Percentiles rank a stretch among this genome's conserved stretches.
These are phyloP conservation scores for Dryadomyces sulphureus DNA, from an alignment of 2,329 filamentous ascomycete genomes.

Conservation along the genomic window DNA sequence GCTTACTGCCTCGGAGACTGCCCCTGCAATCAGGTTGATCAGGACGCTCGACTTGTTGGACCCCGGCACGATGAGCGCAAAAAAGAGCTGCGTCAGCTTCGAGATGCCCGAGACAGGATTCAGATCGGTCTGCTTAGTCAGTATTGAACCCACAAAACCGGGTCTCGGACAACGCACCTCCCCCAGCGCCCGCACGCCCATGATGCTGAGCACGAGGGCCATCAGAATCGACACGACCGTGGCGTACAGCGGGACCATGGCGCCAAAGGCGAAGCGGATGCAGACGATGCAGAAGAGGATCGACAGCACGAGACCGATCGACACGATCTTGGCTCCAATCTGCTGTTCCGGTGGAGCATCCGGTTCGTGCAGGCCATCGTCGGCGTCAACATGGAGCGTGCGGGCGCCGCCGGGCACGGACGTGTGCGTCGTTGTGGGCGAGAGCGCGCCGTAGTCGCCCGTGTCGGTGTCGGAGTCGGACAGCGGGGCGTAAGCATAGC, in stretches of 20 bases:
- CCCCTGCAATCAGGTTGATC: conserved; percentile 88
- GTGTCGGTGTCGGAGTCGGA: conserved; percentile 9
- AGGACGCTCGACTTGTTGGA: conserved; percentile 74
- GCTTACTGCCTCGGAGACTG: conserved; percentile 36
- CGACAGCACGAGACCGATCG: conserved; percentile 61
- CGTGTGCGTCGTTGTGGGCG: too few relatives aligned
- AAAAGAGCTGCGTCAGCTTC: conserved; percentile 91
- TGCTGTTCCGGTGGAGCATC: conserved; percentile 79
- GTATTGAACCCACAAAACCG: not conserved
- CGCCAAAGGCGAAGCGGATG: conserved; percentile 70
- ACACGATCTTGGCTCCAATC: conserved; percentile 56
- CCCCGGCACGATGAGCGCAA: conserved; percentile 75
- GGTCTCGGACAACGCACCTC: conserved; percentile 24
- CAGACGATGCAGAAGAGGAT: conserved; percentile 66
- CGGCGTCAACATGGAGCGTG: too few relatives aligned
- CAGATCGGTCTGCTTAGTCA: conserved; percentile 51
- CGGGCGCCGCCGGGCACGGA: too few relatives aligned
- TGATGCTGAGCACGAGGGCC: conserved; percentile 63
- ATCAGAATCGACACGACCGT: conserved; percentile 70
- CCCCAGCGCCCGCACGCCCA: conserved; percentile 53
- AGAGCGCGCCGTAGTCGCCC: too few relatives aligned
- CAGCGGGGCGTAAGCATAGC: conserved; percentile 1
- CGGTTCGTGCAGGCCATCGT: conserved; percentile 28
- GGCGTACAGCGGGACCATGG: conserved; percentile 61
- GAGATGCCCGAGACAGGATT: conserved; percentile 95